A percentile compares a stretch with the other conserved stretches of the same genome.
These are phyloP conservation scores for Taphrina deformans DNA, from an alignment of 1,139 yeast genomes.

Conservation along the genomic window DNA sequence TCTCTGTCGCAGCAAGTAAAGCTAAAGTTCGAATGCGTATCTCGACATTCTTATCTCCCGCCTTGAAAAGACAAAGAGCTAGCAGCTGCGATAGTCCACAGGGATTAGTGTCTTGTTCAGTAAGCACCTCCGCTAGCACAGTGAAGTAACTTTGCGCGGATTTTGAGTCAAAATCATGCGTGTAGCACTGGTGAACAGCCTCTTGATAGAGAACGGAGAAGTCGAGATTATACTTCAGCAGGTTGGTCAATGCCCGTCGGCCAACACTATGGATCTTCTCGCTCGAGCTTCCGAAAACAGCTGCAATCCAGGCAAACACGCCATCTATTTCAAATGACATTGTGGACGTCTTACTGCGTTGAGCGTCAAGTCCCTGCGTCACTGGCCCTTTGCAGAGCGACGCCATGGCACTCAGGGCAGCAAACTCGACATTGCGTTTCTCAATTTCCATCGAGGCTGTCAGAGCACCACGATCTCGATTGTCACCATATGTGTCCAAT, in stretches of 20 bases:
- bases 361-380: conserved; percentile 41
- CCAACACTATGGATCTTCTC: conserved; percentile 68
- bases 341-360: conserved; percentile 46
- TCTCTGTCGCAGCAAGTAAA: conserved; percentile 59
- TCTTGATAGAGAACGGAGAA: conserved; percentile 60
- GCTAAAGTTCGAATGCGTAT: conserved; percentile 65
- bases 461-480: conserved; percentile 49
- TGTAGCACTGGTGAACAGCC: conserved; percentile 68
- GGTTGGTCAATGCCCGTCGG: conserved; percentile 65
- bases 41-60: conserved; percentile 63
- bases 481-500: conserved; percentile 43
- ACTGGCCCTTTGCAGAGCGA: conserved; percentile 57
- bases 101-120: conserved; percentile 50
- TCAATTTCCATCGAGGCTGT: conserved; percentile 84
- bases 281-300: conserved; percentile 60
- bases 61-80: conserved; percentile 65
- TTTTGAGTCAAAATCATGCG: conserved; percentile 54
- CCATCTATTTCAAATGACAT: conserved; percentile 71
- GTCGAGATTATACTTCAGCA: conserved; percentile 61
- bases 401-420: conserved; percentile 83
- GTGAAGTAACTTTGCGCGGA: conserved; percentile 69
- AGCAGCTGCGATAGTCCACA: conserved; percentile 50
- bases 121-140: conserved; percentile 64
- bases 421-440: conserved; percentile 64
- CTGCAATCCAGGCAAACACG: conserved; percentile 74